phyloP scores from a whole-genome alignment of 106 monocot genomes.

The Dendrobium huoshanense region DNA sequence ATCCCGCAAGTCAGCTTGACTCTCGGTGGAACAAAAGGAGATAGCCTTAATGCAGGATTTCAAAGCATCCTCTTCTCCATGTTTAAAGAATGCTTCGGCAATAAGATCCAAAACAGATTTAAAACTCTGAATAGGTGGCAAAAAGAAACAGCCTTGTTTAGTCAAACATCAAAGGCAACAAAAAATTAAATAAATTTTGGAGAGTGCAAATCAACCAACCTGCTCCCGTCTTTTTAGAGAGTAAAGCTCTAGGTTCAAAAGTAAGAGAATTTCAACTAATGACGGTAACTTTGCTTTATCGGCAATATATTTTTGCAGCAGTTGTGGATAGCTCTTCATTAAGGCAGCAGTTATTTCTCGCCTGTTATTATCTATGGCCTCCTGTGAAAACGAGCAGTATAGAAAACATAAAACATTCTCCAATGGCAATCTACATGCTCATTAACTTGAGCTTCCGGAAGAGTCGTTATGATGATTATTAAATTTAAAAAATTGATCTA shows the following conservation, averaged over 20 bases:
- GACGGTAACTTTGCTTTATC: slow-evolving; percentile 88
- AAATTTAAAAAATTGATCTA: no score
- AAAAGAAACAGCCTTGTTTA: background rate
- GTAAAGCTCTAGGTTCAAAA: slow-evolving; percentile 90
- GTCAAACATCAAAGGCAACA: background rate
- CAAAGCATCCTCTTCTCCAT: slow-evolving; percentile 82
- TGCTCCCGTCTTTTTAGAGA: slow-evolving; percentile 89
- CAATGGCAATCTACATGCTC: background rate
- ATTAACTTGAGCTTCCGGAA: no score
- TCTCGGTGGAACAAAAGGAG: slow-evolving; percentile 72
- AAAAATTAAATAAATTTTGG: background rate
- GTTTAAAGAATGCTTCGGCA: slow-evolving; percentile 88
- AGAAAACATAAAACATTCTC: background rate
- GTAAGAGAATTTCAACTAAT: slow-evolving; percentile 63
- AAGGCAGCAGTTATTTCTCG: slow-evolving; percentile 72
- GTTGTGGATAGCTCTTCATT: slow-evolving; percentile 79
- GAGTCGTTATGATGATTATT: no score
- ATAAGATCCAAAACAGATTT: slow-evolving; percentile 68
- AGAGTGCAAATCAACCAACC: slow-evolving; percentile 29
- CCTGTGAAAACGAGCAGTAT: slow-evolving; percentile 35
- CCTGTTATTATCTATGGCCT: slow-evolving; percentile 66
- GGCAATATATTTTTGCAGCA: slow-evolving; percentile 73
- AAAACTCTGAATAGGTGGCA: slow-evolving; percentile 49
- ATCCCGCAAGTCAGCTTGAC: slow-evolving; percentile 87
- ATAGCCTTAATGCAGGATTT: slow-evolving; percentile 84